A percentile compares a stretch with the other conserved stretches of the same genome.
phyloP scores from a whole-genome alignment of 345 rosid species.

The Eucalyptus coolabah region DNA sequence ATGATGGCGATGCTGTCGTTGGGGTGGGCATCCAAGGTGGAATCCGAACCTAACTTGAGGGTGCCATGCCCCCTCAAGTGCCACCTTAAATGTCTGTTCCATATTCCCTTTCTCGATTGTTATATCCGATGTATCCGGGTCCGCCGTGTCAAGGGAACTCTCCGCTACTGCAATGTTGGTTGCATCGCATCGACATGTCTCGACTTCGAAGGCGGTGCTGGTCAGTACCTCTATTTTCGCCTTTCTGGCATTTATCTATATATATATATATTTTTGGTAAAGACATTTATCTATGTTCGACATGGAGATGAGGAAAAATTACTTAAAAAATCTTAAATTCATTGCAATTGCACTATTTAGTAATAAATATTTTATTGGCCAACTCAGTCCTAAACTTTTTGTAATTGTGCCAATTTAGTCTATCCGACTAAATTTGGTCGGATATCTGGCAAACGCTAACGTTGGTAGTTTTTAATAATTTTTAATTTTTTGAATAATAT shows the following conservation, averaged over 20 bases:
- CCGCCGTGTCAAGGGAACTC: neutral
- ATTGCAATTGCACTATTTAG: too few species aligned
- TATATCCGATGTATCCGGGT: neutral
- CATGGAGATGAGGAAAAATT: neutral
- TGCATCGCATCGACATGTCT: neutral
- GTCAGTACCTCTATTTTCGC: neutral
- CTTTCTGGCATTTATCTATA: neutral
- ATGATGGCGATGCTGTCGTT: neutral
- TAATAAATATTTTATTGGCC: too few species aligned
- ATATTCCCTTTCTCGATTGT: neutral
- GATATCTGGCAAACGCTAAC: fast-evolving
- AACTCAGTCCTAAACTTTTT: too few species aligned
- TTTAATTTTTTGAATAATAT: too few species aligned
- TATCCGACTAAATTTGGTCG: fast-evolving
- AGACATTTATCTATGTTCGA: neutral
- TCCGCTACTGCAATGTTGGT: neutral
- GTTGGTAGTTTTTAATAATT: too few species aligned
- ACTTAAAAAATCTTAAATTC: too few species aligned
- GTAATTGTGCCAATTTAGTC: neutral
- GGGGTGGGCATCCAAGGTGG: neutral
- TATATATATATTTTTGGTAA: neutral
- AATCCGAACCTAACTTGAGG: neutral
- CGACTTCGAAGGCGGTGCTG: neutral
- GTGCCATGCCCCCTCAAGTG: neutral
- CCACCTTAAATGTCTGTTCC: neutral